Conservation (phyloP, 2,329 filamentous ascomycete genomes). For the Fusarium oxysporum region DNA sequence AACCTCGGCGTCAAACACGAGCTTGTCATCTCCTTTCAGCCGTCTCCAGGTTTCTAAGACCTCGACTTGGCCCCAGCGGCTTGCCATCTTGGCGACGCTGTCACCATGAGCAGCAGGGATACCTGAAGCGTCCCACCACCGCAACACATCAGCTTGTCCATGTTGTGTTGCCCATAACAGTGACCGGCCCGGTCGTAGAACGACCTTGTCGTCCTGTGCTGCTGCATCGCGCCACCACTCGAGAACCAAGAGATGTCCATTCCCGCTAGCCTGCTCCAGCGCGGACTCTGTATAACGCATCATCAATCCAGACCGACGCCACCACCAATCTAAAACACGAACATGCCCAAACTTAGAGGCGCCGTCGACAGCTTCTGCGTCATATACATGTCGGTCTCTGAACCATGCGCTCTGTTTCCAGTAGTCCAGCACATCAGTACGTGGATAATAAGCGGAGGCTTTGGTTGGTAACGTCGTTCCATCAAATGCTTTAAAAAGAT, state of each 20-base stretch:
- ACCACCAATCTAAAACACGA: slow-evolving; percentile 92
- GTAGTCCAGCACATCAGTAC: slow-evolving; percentile 87
- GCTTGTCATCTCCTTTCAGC: slow-evolving; percentile 71
- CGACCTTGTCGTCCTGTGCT: slow-evolving; percentile 66
- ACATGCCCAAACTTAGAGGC: slow-evolving; percentile 89
- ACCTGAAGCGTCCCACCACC: slow-evolving; percentile 88
- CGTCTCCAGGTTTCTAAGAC: slow-evolving; percentile 85
- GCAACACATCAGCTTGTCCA: slow-evolving; percentile 79
- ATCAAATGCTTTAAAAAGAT: slow-evolving; percentile 89
- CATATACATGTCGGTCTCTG: slow-evolving; percentile 83
- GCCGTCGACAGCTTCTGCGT: slow-evolving; percentile 84
- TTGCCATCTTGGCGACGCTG: slow-evolving; percentile 84
- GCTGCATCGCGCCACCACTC: slow-evolving; percentile 91
- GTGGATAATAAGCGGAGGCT: slow-evolving; percentile 87
- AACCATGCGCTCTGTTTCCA: slow-evolving; percentile 89
- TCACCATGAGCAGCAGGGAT: slow-evolving; percentile 85
- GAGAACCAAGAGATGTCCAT: slow-evolving; percentile 85
- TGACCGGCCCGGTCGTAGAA: slow-evolving; percentile 84
- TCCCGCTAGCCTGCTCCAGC: slow-evolving; percentile 86
- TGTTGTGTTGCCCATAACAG: slow-evolving; percentile 87
- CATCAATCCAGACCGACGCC: slow-evolving; percentile 78
- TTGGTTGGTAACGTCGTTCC: slow-evolving; percentile 88
- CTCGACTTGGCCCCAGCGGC: slow-evolving; percentile 83
- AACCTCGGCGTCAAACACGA: slow-evolving; percentile 86
- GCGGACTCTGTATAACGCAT: slow-evolving; percentile 89